Base-by-base conservation (phyloP, 441 rosid genomes). In the Theobroma grandiflorum region DNA sequence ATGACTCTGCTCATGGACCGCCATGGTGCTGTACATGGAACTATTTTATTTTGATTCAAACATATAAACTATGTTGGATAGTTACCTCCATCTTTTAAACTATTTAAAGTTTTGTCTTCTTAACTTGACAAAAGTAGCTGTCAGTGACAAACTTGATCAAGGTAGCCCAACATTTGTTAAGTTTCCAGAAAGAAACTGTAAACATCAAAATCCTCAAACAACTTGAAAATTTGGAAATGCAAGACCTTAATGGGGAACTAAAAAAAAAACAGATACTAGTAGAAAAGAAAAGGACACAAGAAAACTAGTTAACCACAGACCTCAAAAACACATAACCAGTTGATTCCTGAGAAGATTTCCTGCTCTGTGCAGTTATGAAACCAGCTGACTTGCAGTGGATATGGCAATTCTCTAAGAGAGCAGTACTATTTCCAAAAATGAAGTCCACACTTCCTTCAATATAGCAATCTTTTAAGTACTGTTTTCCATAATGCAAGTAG, bases 311-410 rank as follows among this genome's bases (percentile, higher is more conserved):
- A 72, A 77, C 42, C 11, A 65, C 83, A 61, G 18, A 91, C 99
- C 99, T 95, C 82, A 94, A 80, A 85, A 97, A 97, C 40, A 97
- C 96, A 62, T 93, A 97, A 82, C 98, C 99, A 75, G 99, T 95
- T 22, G 89, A 83, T 82, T 97, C 98, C 80, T 94, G 98, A 77
- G 99, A 95, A 71, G 99, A 83, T 87, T 97, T 97, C 40, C 98
- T 90, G 91, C 98, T 90, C 64, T 97, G 99, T 61, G 99, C 99
- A 62, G 99, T 95, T 72, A 97, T 85, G 81, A 75, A 95, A 78
- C 99, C 98, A 18, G 85, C 89, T 33, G 98, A 84, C 85, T 95
- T 97, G 95, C 99, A 97, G 81, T 97, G 93, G 75, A 97, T 92
- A 83, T 97, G 99, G 77, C 99, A 95, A 52, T 95, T 94, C 92